A percentile compares a stretch with the other conserved stretches of the same genome.
Evolutionary conservation across 805 yeast genomes (phyloP).

Genomic region (Tetrapisispora iriomotensis): DNA sequence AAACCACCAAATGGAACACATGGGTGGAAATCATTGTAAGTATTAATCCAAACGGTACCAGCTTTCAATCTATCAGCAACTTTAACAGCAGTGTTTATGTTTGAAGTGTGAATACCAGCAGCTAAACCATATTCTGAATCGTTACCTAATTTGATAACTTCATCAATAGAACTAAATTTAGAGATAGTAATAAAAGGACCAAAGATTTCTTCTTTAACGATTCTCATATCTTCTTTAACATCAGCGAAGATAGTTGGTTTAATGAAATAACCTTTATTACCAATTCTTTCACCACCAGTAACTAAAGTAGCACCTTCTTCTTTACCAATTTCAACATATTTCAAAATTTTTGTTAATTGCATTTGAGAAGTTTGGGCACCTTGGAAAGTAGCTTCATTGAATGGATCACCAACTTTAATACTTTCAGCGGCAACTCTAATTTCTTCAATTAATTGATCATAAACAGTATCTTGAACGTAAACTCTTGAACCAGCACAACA

Average conservation of each 20-base stretch:
- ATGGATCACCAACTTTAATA: conserved; percentile 70
- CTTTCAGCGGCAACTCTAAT: conserved; percentile 41
- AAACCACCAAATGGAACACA: conserved; percentile 89
- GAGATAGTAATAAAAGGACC: conserved; percentile 79
- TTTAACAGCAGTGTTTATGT: conserved; percentile 53
- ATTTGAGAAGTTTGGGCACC: conserved; percentile 67
- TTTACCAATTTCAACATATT: conserved; percentile 55
- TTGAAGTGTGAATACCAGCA: conserved; percentile 74
- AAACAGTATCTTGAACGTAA: conserved; percentile 65
- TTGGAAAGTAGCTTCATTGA: conserved; percentile 57
- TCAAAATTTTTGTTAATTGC: conserved; percentile 56
- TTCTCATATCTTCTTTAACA: conserved; percentile 60
- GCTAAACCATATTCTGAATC: conserved; percentile 77
- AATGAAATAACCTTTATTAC: conserved; percentile 60
- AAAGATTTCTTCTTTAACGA: conserved; percentile 83
- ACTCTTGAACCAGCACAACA: conserved; percentile 90
- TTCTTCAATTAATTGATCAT: conserved; percentile 53
- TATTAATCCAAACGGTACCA: conserved; percentile 79
- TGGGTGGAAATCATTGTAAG: conserved; percentile 77
- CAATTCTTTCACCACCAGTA: conserved; percentile 73
- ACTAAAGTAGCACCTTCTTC: conserved; percentile 60
- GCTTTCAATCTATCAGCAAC: conserved; percentile 61
- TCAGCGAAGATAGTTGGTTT: conserved; percentile 83
- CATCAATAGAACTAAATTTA: conserved; percentile 64
- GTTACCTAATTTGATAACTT: conserved; percentile 65